These are phyloP conservation scores for Pontederia paniculata DNA, from an alignment of 176 grass and related monocot genomes.

Conservation along the genomic window DNA sequence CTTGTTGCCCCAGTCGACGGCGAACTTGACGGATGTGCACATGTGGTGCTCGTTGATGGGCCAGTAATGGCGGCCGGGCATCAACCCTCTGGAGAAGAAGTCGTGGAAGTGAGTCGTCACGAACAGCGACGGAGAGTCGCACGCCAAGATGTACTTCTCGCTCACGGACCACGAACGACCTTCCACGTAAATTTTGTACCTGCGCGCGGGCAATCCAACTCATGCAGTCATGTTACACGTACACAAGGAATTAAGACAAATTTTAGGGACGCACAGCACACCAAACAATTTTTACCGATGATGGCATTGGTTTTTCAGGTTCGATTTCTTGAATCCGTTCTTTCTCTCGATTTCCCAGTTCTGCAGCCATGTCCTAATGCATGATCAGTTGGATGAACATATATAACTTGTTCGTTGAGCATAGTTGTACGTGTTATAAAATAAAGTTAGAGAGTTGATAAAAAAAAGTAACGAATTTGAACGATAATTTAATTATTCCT, in stretches of 20 bases:
- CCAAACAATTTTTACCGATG: no score
- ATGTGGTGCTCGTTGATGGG: constrained; percentile 22
- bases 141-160: constrained; percentile 50
- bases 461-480: no score
- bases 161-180: constrained; percentile 49
- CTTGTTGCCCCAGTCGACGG: constrained; percentile 51
- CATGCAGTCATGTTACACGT: no score
- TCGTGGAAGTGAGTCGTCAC: constrained; percentile 30
- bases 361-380: constrained; percentile 5
- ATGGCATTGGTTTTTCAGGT: constrained; percentile 41
- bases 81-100: constrained; percentile 38
- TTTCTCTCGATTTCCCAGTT: constrained; percentile 20
- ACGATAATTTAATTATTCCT: no score
- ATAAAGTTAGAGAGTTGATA: no score
- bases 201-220: constrained; percentile 8
- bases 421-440: no score
- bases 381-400: no score
- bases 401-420: no score
- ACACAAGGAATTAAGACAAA: no score
- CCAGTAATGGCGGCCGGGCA: constrained; percentile 52
- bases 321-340: constrained; percentile 33
- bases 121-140: constrained; percentile 37
- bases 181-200: constrained; percentile 59
- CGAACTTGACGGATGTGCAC: constrained; percentile 45
- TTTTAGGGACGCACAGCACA: no score